Base-by-base conservation (phyloP, 768 basidiomycete species). In the Podaxis sp. region DNA sequence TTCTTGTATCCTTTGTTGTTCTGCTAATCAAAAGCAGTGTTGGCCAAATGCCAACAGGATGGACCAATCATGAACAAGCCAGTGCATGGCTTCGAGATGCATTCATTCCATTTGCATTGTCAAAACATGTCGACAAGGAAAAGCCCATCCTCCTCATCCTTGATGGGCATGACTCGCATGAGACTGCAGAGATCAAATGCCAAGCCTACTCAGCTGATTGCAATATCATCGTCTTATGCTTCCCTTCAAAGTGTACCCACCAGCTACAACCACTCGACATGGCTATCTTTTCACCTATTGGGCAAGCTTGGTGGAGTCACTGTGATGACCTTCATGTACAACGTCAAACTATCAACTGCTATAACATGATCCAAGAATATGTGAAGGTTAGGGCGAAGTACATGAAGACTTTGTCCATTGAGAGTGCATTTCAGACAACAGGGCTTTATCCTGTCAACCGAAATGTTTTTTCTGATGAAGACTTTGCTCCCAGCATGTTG, bases 231-330 rank as follows among this genome's bases (percentile, higher is more conserved):
- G 44, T 79, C 4, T 69, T 74, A 26, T 68, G 60, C 26, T 69
- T 80, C 39, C 79, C 76, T 4, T 68, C 77, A 3, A 74, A 81
- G 49, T 75, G 72, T 0, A 80, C 80, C 0, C 79, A 81, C 63
- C 64, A 71, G 17, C 70, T 78, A 0, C 79, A 81, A 66, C 78
- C 80, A 0, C 75, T 77, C 30, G 75, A 82, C 71, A 76, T 81
- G 55, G 74, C 73, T 3, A 67, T 77, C 39, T 82, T 81, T 66
- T 69, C 68, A 1, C 74, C 73, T 0, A 46, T 78, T 1, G 64
- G 70, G 52, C n/a, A n/a, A 0, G 53, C 51, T 33, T 81, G 78
- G 77, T 36, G 52, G 4, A 58, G 65, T 11, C 62, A 64, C 9
- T 71, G 69, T 51, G 63, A 70, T 11, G 51, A 57, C 8, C 30